A percentile compares a stretch with the other conserved stretches of the same genome.
Evolutionary conservation across 2,329 filamentous ascomycete genomes (phyloP).

Genomic region (Hymenotorrendiella dingleyae): DNA sequence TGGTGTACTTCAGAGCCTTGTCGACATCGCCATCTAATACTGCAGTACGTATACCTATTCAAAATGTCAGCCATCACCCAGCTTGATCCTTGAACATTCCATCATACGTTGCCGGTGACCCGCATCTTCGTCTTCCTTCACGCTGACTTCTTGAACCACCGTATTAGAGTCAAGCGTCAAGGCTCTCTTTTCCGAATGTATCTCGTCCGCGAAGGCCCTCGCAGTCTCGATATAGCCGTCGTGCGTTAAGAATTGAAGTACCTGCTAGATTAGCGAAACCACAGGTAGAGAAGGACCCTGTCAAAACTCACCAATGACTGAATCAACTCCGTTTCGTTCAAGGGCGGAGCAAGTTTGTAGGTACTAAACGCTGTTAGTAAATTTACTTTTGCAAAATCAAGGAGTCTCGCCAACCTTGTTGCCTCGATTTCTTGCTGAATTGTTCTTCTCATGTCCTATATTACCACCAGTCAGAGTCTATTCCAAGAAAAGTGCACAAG

Average conservation of each 20-base stretch:
- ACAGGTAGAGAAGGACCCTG: background rate
- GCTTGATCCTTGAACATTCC: background rate
- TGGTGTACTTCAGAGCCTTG: constrained; percentile 75
- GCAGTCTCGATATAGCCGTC: constrained; percentile 95
- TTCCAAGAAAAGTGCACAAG: too few relatives aligned
- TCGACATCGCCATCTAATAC: constrained; percentile 93
- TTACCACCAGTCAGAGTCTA: constrained; percentile 1
- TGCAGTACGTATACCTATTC: constrained; percentile 73
- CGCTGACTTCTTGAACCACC: constrained; percentile 53
- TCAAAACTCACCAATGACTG: constrained; percentile 61
- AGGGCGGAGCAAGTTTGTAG: constrained; percentile 48
- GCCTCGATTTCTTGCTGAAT: constrained; percentile 44
- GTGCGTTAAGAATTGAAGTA: constrained; percentile 83
- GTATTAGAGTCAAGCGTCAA: constrained; percentile 52
- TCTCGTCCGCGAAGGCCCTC: constrained; percentile 77
- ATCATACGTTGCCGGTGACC: constrained; percentile 77
- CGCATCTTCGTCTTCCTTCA: constrained; percentile 79
- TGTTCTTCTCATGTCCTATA: constrained; percentile 25
- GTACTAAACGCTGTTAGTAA: constrained; percentile 17
- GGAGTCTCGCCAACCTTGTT: constrained; percentile 42
- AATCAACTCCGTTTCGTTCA: constrained; percentile 71
- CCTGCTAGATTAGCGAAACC: constrained; percentile 30
- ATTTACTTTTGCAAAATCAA: too few relatives aligned
- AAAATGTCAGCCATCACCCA: constrained; percentile 6
- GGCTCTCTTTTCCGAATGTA: constrained; percentile 65